Conservation (phyloP, 2,329 filamentous ascomycete species). For the Stagonosporopsis chrysanthemi region DNA sequence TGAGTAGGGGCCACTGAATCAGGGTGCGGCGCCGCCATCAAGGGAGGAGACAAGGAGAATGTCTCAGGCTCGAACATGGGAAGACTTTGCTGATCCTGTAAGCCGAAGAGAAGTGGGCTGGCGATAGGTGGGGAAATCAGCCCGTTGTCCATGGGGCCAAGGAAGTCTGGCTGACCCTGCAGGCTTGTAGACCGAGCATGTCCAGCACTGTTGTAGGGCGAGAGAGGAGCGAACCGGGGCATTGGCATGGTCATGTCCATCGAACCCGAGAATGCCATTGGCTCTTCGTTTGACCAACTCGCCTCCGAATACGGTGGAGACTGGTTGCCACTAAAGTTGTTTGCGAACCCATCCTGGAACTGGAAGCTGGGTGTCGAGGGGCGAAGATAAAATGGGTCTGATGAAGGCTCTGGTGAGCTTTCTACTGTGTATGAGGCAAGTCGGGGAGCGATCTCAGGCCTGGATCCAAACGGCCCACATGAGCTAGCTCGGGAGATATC, state of each 20-base stretch:
- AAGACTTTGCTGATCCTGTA: conserved; percentile 36
- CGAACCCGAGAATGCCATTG: conserved; percentile 39
- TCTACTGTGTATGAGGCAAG: conserved; percentile 40
- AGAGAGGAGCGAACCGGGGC: conserved; percentile 35
- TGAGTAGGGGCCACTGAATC: conserved; percentile 35
- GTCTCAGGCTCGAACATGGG: conserved; percentile 21
- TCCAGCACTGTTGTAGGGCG: conserved; percentile 25
- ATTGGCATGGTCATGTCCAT: conserved; percentile 38
- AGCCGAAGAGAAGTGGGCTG: conserved; percentile 35
- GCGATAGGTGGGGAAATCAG: conserved; percentile 35
- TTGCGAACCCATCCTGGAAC: conserved; percentile 44
- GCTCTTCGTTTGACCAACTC: conserved; percentile 45
- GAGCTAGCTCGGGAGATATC: conserved; percentile 45
- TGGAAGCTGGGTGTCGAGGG: conserved; percentile 47
- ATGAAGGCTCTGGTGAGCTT: conserved; percentile 46
- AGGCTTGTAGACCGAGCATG: conserved; percentile 40
- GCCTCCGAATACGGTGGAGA: conserved; percentile 46
- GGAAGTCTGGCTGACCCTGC: conserved; percentile 45
- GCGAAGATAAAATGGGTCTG: conserved; percentile 45
- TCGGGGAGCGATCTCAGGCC: conserved; percentile 44
- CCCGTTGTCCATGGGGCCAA: conserved; percentile 32
- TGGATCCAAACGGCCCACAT: conserved; percentile 38
- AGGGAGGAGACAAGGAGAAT: conserved; percentile 13
- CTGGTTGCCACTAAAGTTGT: conserved; percentile 41
- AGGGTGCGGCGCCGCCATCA: conserved; percentile 38